These are phyloP conservation scores for Colletotrichum gloeosporioides DNA, from an alignment of 2,329 filamentous ascomycete species.

Conservation along the genomic window DNA sequence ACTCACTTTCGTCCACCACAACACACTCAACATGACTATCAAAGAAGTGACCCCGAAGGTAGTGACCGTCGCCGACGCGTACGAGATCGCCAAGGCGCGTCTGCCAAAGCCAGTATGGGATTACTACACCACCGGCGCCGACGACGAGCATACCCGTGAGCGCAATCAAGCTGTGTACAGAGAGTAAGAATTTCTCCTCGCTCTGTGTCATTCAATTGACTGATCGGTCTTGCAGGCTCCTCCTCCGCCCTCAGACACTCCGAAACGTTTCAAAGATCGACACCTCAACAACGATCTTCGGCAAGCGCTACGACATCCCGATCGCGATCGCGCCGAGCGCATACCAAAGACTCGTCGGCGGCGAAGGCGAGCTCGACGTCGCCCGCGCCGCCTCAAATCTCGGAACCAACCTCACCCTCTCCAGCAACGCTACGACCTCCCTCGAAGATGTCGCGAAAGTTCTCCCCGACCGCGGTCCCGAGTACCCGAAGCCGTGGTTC, in stretches of 20 bases:
- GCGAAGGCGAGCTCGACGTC: conserved; percentile 31
- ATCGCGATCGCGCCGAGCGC: conserved; percentile 35
- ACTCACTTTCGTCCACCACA: background rate
- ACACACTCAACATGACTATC: background rate
- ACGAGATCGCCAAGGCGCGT: conserved; percentile 5
- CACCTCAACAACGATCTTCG: conserved; percentile 20
- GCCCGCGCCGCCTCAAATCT: conserved; percentile 27
- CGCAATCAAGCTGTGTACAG: conserved; percentile 22
- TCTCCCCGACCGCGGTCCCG: conserved; percentile 7
- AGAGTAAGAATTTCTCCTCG: conserved; percentile 7
- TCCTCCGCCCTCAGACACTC: conserved; percentile 20
- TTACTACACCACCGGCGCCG: conserved; percentile 28
- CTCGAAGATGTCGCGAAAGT: conserved; percentile 31
- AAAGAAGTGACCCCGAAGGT: background rate
- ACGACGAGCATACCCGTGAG: conserved; percentile 23
- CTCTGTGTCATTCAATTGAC: too few species aligned
- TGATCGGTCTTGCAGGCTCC: background rate
- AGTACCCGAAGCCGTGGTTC: conserved; percentile 25
- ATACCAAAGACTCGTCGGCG: conserved; percentile 31
- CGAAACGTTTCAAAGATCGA: conserved; percentile 25
- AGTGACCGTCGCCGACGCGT: conserved; percentile 20
- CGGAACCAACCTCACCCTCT: conserved; percentile 30
- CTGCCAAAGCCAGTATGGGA: conserved; percentile 23
- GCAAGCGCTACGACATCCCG: conserved; percentile 25
- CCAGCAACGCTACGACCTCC: conserved; percentile 29